phyloP scores from a whole-genome alignment of 106 monocot genomes.

The Allium fistulosum region DNA sequence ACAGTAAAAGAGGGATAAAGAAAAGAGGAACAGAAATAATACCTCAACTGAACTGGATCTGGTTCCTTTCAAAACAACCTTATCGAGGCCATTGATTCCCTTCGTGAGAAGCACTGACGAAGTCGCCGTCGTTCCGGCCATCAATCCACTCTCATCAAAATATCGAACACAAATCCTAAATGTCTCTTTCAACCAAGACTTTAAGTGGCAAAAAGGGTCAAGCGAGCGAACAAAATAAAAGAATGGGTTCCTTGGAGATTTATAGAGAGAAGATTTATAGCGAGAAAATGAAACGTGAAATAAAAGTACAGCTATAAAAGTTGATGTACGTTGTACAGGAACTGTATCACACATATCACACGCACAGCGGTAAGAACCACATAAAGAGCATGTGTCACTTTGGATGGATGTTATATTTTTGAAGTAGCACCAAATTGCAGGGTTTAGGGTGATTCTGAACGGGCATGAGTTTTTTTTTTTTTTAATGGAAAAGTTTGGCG shows the following conservation, averaged over 20 bases:
- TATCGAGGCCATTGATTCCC: slow-evolving; percentile 48
- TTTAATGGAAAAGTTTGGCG: too few relatives aligned
- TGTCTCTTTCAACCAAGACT: neutral
- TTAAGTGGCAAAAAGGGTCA: neutral
- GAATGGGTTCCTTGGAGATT: too few relatives aligned
- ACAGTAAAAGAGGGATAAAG: neutral
- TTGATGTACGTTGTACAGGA: too few relatives aligned
- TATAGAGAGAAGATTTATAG: too few relatives aligned
- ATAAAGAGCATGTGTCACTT: neutral
- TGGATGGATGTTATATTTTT: too few relatives aligned
- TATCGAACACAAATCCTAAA: slow-evolving; percentile 14
- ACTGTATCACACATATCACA: neutral
- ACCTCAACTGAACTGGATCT: slow-evolving; percentile 49
- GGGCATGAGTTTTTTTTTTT: too few relatives aligned
- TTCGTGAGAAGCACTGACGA: slow-evolving; percentile 34
- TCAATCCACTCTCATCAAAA: slow-evolving; percentile 37
- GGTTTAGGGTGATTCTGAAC: too few relatives aligned
- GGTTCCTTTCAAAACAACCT: slow-evolving; percentile 35
- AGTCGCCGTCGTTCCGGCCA: slow-evolving; percentile 22
- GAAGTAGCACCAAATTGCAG: too few relatives aligned
- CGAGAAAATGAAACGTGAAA: neutral
- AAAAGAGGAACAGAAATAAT: neutral
- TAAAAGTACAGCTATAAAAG: too few relatives aligned
- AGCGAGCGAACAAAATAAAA: neutral
- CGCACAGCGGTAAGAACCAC: neutral